phyloP scores from a whole-genome alignment of 2,329 filamentous ascomycete species.

The Scedosporium apiospermum region DNA sequence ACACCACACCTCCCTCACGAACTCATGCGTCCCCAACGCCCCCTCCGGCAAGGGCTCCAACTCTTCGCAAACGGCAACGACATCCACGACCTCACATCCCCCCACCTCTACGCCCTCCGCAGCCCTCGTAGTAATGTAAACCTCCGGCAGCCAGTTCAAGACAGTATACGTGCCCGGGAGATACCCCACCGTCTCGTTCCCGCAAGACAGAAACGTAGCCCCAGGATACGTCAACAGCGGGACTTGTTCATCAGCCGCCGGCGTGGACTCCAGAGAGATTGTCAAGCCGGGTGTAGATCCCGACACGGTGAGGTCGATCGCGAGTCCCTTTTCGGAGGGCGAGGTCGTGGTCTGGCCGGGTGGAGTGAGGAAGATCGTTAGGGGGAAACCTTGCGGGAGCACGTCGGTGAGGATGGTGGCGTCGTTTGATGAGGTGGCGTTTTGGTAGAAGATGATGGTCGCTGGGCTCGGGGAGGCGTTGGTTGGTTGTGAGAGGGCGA shows the following conservation, averaged over 20 bases:
- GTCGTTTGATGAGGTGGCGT: neutral
- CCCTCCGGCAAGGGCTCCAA: neutral
- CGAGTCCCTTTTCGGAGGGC: neutral
- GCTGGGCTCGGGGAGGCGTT: neutral
- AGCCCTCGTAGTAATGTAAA: neutral
- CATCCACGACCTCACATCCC: neutral
- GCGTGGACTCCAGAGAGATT: neutral
- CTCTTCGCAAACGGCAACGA: neutral
- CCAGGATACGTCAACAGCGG: neutral
- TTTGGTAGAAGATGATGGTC: slow-evolving; percentile 2
- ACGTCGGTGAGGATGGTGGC: neutral
- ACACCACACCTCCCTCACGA: neutral
- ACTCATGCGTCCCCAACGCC: neutral
- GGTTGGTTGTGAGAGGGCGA: neutral
- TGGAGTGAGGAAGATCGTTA: neutral
- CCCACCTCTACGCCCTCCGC: neutral
- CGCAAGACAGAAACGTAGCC: neutral
- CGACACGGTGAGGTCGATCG: slow-evolving; percentile 1
- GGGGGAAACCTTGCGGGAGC: neutral
- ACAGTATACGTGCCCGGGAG: neutral
- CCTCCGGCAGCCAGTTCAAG: neutral
- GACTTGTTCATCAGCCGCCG: neutral
- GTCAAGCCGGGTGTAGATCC: neutral
- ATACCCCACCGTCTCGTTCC: neutral
- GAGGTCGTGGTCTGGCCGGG: neutral